Base-by-base conservation (phyloP, 805 yeast genomes). In the Ogataea methylovora region DNA sequence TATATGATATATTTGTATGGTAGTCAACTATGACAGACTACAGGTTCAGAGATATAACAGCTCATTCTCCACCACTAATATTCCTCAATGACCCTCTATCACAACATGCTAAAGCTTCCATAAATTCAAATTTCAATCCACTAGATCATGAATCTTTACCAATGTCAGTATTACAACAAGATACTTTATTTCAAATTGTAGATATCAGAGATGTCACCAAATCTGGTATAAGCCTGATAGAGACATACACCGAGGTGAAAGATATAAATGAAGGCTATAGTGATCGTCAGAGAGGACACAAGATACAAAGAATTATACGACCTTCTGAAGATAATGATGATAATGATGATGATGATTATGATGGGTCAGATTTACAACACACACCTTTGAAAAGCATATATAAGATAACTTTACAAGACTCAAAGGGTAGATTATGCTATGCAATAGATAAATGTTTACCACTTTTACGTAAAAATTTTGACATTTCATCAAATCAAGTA, bases 391-490 rank as follows among this genome's bases (percentile, higher is more conserved):
- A 23, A 16, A 29, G 34, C 12, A 56, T 67, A 1, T 79, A 60
- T 49, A 79, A 78, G 42, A 52, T 83, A 15, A 69, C 78, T 0
- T 50, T 83, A 21, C 78, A 73, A 47, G 86, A 78, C 42, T 49
- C 59, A 10, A 39, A 42, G 13, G 77, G 78, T 3, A 67, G 69
- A 29, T 50, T 69, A 13, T 63, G 71, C 36, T 79, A 65, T 48
- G 92, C 76, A 0, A 63, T 77, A 28, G 87, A 80, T 45, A 41
- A 64, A n/a, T n/a, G n/a, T n/a, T n/a, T n/a, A n/a, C n/a, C n/a
- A n/a, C n/a, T n/a, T n/a, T n/a, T n/a, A n/a, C n/a, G n/a, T n/a
- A n/a, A 20, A 20, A 20, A 6, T 7, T 20, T 20, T 20, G 22
- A 20, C 6, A 20, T 20, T 7, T 20, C 9, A 20, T 13, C 6